Evolutionary conservation across 202 grass and related monocot genomes (phyloP), one percentile per base, ranked within the genome.

Genomic region (Elaeis oleifera): DNA sequence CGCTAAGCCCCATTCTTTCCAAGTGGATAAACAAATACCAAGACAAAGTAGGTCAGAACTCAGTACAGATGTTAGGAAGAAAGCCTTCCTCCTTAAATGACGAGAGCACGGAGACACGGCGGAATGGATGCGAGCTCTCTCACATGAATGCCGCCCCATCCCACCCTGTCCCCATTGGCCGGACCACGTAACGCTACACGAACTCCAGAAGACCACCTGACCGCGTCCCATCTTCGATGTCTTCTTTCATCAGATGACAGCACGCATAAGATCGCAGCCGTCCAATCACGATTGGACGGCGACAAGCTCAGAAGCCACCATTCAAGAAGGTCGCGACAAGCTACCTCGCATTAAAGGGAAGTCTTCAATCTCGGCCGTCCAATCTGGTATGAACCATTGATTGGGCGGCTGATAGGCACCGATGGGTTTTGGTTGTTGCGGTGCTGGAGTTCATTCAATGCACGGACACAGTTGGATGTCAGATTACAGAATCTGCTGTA

Each of bases 211-310:
- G 18, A 56, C 18, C 18, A 56, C 22, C 22, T 23, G 54, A 56
- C 54, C 54, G 54, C 14, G 54, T 56, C 54, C 18, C 54, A 56
- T 21, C 19, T 3, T 3, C 11, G 36, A 44, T 44, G 36, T 44
- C 36, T 44, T 36, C 36, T 44, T 44, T 44, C 36, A 36, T 9
- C 32, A 9, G 32, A 55, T 19, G 18, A 55, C 53, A 23, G 6
- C 58, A 60, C 58, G 58, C 58, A 60, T 60, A 60, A 60, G 58
- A 60, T 60, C 58, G 17, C 58, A 39, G 27, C 27, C 58, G 27
- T 60, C 58, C 58, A 60, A 60, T 60, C 58, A 18, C 5, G 58
- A 60, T 60, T 60, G 16, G 58, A 60, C 58, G 58, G 58, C 27
- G 25, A 18, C 27, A 14, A 60, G 27, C 31, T 13, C 3, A 1